A percentile compares a stretch with the other conserved stretches of the same genome.
Conservation (phyloP, 1,139 yeast genomes). For the Debaryomyces subglobosus region DNA sequence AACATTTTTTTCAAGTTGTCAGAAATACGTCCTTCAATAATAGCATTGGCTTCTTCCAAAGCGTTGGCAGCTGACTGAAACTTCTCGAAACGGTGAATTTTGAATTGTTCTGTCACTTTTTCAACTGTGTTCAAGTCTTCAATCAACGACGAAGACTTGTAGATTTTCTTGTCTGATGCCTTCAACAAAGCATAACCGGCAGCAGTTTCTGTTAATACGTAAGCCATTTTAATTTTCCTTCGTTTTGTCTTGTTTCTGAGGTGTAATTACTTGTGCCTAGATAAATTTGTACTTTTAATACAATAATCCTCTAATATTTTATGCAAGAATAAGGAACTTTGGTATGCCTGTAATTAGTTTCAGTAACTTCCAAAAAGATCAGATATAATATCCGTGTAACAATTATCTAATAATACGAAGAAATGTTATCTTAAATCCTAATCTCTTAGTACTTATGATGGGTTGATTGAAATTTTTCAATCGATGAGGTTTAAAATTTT, state of each 20-base stretch:
- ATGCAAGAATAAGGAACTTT: constrained; percentile 1
- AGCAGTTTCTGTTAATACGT: constrained; percentile 95
- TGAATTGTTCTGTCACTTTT: constrained; percentile 77
- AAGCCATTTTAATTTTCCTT: constrained; percentile 61
- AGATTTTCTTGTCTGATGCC: constrained; percentile 96
- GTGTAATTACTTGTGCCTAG: background rate
- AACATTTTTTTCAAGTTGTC: constrained; percentile 77
- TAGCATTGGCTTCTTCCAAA: constrained; percentile 89
- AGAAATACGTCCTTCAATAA: constrained; percentile 92
- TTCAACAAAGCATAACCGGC: constrained; percentile 98
- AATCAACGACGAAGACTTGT: constrained; percentile 76
- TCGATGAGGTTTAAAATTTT: constrained; percentile 27
- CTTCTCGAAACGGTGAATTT: constrained; percentile 93
- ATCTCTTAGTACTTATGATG: background rate
- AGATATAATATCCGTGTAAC: constrained; percentile 2
- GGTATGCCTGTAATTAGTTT: background rate
- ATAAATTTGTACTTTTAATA: background rate
- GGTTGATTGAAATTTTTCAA: constrained; percentile 17
- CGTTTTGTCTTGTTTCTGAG: constrained; percentile 1
- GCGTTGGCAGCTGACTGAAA: constrained; percentile 95
- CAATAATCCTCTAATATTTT: background rate
- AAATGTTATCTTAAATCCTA: constrained; percentile 4
- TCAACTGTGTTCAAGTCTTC: constrained; percentile 83
- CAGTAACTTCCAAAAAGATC: constrained; percentile 1
- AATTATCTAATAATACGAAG: constrained; percentile 5